phyloP scores from a whole-genome alignment of 2,329 filamentous ascomycete species.

The Capronia coronata region DNA sequence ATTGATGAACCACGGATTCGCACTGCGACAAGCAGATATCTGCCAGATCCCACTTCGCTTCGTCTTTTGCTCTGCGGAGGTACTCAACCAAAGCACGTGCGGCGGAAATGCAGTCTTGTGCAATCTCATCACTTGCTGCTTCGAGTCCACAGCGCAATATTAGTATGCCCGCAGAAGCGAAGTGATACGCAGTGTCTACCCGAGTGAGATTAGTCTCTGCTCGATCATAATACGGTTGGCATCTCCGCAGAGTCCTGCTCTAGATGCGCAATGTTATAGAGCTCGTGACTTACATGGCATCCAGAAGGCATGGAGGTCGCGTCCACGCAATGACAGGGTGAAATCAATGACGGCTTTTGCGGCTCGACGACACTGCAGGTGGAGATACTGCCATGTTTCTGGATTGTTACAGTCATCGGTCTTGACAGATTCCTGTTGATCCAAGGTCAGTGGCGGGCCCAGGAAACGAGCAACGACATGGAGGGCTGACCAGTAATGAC shows the following conservation, averaged over 20 bases:
- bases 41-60: conserved; percentile 6
- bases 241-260: too few relatives aligned
- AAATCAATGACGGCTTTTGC: neutral
- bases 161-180: conserved; percentile 1
- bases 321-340: conserved; percentile 1
- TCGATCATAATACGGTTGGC: too few relatives aligned
- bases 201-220: neutral
- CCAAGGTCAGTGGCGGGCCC: neutral
- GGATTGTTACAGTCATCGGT: conserved; percentile 1
- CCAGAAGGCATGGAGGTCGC: conserved; percentile 1
- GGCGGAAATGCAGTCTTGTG: conserved; percentile 1
- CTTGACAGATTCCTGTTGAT: conserved; percentile 3
- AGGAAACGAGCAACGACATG: neutral
- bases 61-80: conserved; percentile 2
- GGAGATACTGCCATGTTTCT: conserved; percentile 1
- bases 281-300: neutral
- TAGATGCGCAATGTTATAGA: too few relatives aligned
- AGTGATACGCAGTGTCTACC: conserved; percentile 6
- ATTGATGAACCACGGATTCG: neutral
- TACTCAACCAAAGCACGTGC: neutral
- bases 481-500: conserved; percentile 32
- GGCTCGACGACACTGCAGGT: conserved; percentile 5
- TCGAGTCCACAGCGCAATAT: conserved; percentile 5
- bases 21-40: conserved; percentile 11
- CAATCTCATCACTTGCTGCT: neutral